These are phyloP conservation scores for Dactylella cylindrospora DNA, from an alignment of 2,329 filamentous ascomycete species.

Conservation along the genomic window DNA sequence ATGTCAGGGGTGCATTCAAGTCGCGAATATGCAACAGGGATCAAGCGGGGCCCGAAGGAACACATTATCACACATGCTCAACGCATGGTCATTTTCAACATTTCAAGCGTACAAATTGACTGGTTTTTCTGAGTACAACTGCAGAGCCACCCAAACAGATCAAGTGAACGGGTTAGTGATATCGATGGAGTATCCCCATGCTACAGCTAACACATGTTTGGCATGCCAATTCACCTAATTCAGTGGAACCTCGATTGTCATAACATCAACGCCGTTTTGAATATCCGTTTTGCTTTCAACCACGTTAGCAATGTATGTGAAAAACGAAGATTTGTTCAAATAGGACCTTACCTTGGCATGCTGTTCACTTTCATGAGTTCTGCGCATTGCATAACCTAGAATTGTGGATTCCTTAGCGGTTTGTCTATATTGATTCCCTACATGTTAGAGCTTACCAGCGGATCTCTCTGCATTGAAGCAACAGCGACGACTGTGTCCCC, in stretches of 20 bases:
- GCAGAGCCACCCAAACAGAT: too few relatives aligned
- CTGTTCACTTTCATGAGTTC: constrained; percentile 32
- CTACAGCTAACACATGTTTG: too few relatives aligned
- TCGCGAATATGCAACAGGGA: too few relatives aligned
- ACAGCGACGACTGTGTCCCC: constrained; percentile 73
- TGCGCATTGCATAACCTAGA: constrained; percentile 29
- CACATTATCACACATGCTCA: constrained; percentile 9
- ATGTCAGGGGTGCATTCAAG: too few relatives aligned
- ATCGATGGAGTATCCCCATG: too few relatives aligned
- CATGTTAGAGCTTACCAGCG: constrained; percentile 57
- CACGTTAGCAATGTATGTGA: constrained; percentile 1
- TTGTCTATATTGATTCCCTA: not conserved
- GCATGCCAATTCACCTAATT: too few relatives aligned
- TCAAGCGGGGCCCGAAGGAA: too few relatives aligned
- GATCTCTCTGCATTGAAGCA: constrained; percentile 86
- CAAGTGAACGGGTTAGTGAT: too few relatives aligned
- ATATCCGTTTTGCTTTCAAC: constrained; percentile 26
- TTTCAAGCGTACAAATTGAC: too few relatives aligned
- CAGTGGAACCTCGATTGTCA: constrained; percentile 24
- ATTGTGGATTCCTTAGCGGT: not conserved
- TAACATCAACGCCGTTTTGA: constrained; percentile 16
- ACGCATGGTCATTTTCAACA: not conserved
- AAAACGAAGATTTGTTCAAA: too few relatives aligned
- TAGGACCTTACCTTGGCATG: constrained; percentile 37
- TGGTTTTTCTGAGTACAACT: too few relatives aligned